A percentile compares a stretch with the other conserved stretches of the same genome.
These are phyloP conservation scores for Clarireedia monteithiana DNA, from an alignment of 2,329 filamentous ascomycete genomes.

Conservation along the genomic window DNA sequence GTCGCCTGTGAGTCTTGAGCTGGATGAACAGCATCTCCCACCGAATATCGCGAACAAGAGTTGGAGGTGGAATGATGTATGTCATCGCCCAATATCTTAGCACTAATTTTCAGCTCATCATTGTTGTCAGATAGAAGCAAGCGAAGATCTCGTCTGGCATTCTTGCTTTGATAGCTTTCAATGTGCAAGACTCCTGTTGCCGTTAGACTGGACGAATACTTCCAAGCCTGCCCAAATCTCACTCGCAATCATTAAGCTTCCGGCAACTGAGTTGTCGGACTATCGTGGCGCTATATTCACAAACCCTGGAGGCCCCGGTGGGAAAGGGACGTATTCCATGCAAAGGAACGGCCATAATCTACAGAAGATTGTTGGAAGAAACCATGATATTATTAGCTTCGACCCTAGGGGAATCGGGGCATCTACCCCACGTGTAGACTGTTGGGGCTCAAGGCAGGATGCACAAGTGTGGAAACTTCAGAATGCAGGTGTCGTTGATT, in stretches of 20 bases:
- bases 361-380: conserved; percentile 37
- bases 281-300: conserved; percentile 20
- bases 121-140: background rate
- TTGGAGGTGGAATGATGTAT: background rate
- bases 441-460: conserved; percentile 38
- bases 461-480: conserved; percentile 38
- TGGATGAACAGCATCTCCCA: background rate
- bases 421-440: conserved; percentile 40
- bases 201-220: conserved; percentile 20
- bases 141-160: conserved; percentile 19
- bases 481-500: conserved; percentile 37
- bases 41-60: background rate
- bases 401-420: conserved; percentile 42
- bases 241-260: conserved; percentile 17
- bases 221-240: conserved; percentile 12
- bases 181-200: conserved; percentile 23
- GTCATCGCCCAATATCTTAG: background rate
- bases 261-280: conserved; percentile 15
- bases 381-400: conserved; percentile 44
- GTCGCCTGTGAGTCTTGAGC: background rate
- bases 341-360: conserved; percentile 23
- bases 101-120: background rate
- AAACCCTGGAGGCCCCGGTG: conserved; percentile 38
- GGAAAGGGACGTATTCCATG: conserved; percentile 32
- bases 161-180: conserved; percentile 19